Evolutionary conservation across 139 green algal species (phyloP).

Genomic region (Chlorella sorokiniana): DNA sequence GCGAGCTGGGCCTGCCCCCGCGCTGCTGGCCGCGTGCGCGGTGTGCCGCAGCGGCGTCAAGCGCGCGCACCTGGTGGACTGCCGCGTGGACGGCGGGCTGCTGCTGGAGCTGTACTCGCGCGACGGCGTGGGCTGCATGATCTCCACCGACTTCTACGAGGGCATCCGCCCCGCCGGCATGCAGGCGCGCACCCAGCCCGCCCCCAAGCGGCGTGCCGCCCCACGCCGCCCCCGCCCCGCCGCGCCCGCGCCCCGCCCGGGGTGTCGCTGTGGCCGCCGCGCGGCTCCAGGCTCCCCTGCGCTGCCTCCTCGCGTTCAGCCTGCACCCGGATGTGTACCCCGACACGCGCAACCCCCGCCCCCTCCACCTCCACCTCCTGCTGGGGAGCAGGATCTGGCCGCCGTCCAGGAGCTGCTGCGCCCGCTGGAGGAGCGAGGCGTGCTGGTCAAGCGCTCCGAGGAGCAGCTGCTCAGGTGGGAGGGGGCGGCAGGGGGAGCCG

Average conservation of each 20-base stretch:
- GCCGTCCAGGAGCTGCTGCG: conserved; percentile 64
- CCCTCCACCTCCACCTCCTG: neutral
- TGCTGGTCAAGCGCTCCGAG: conserved; percentile 43
- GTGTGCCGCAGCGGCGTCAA: conserved; percentile 69
- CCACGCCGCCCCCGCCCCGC: too few relatives aligned
- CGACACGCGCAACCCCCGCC: too few relatives aligned
- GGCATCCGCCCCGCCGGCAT: conserved; percentile 79
- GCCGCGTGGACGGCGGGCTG: conserved; percentile 68
- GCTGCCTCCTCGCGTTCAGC: too few relatives aligned
- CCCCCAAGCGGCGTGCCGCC: too few relatives aligned
- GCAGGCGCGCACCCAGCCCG: conserved; percentile 26
- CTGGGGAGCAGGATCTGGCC: conserved; percentile 63
- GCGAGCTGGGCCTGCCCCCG: conserved; percentile 38
- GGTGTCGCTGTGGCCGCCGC: too few relatives aligned
- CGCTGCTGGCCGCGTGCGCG: conserved; percentile 51
- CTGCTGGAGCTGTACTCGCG: conserved; percentile 95
- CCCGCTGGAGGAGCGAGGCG: conserved; percentile 65
- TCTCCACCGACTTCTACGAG: conserved; percentile 93
- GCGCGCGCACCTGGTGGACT: conserved; percentile 81
- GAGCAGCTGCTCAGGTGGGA: conserved; percentile 45
- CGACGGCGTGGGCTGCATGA: conserved; percentile 93
- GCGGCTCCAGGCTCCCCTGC: too few relatives aligned
- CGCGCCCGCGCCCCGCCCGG: too few relatives aligned
- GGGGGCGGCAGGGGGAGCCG: neutral
- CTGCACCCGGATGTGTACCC: too few relatives aligned